Percentiles rank a stretch among this genome's conserved stretches.
phyloP scores from a whole-genome alignment of 179 eudicot species.

The Silene vulgaris region DNA sequence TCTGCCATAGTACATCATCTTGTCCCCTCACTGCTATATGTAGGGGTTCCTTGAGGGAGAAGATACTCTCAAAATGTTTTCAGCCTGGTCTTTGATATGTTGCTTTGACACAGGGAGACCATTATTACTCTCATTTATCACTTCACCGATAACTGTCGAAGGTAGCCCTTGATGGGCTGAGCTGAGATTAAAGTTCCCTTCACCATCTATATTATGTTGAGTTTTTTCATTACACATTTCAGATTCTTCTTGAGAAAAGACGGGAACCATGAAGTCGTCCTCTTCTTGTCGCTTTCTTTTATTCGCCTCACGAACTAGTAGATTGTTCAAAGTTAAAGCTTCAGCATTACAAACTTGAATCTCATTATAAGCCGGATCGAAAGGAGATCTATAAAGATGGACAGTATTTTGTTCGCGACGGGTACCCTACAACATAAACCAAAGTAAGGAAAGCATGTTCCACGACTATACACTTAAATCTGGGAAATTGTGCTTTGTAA shows the following conservation, averaged over 20 bases:
- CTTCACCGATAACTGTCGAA: conserved; percentile 32
- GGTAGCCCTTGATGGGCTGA: conserved; percentile 25
- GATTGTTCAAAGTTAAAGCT: conserved; percentile 28
- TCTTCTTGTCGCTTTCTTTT: conserved; percentile 49
- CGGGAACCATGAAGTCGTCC: conserved; percentile 79
- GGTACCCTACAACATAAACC: conserved; percentile 47
- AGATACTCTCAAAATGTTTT: conserved; percentile 26
- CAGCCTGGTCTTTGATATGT: conserved; percentile 27
- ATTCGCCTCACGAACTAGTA: conserved; percentile 31
- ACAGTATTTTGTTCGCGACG: conserved; percentile 42
- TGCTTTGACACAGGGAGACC: conserved; percentile 30
- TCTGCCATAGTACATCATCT: conserved; percentile 25
- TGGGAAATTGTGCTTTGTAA: neutral
- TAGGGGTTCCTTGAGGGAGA: conserved; percentile 26
- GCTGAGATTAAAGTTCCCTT: conserved; percentile 20
- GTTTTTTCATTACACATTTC: conserved; percentile 26
- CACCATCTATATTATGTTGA: conserved; percentile 25
- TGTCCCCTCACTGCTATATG: conserved; percentile 27
- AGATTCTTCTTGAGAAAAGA: conserved; percentile 45
- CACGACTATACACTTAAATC: neutral
- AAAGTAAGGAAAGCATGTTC: neutral
- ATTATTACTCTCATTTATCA: conserved; percentile 23
- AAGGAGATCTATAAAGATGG: conserved; percentile 36
- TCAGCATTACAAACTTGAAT: conserved; percentile 36
- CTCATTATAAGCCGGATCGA: conserved; percentile 36